Evolutionary conservation across 805 yeast species (phyloP).

Genomic region (Metschnikowia bowlesiae): DNA sequence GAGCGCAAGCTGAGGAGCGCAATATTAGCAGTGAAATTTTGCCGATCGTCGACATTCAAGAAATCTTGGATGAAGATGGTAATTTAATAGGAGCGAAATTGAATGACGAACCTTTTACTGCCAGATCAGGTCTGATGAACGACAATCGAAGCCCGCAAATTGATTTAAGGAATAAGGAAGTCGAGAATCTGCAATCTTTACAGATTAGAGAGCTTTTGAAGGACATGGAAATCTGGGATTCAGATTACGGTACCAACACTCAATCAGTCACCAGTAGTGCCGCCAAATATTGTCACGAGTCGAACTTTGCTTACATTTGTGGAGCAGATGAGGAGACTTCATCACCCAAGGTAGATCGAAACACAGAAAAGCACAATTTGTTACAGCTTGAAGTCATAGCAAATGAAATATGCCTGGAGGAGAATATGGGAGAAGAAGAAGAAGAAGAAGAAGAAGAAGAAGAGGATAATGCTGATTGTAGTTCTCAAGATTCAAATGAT

Average conservation of each 20-base stretch:
- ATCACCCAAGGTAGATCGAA: neutral
- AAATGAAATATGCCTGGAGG: conserved; percentile 33
- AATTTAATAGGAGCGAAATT: conserved; percentile 44
- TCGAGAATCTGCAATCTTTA: conserved; percentile 6
- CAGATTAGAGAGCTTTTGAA: conserved; percentile 28
- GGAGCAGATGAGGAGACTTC: neutral
- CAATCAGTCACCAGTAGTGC: neutral
- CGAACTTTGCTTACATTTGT: neutral
- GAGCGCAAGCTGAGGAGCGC: conserved; percentile 3
- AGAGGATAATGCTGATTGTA: conserved; percentile 6
- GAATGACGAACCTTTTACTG: conserved; percentile 16
- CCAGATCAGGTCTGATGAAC: neutral
- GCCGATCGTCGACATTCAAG: conserved; percentile 79
- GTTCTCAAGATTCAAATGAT: conserved; percentile 31
- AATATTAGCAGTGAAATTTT: conserved; percentile 29
- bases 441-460: neutral
- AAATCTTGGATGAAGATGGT: conserved; percentile 76
- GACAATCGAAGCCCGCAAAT: neutral
- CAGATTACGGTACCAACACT: neutral
- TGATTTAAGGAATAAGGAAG: neutral
- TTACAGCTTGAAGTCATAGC: conserved; percentile 53
- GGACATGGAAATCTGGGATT: conserved; percentile 29
- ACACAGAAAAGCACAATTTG: conserved; percentile 21
- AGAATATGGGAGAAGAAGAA: neutral
- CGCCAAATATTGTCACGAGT: neutral